A percentile compares a stretch with the other conserved stretches of the same genome.
Conservation (phyloP, 2,329 filamentous ascomycete species). For the Monilinia laxa region DNA sequence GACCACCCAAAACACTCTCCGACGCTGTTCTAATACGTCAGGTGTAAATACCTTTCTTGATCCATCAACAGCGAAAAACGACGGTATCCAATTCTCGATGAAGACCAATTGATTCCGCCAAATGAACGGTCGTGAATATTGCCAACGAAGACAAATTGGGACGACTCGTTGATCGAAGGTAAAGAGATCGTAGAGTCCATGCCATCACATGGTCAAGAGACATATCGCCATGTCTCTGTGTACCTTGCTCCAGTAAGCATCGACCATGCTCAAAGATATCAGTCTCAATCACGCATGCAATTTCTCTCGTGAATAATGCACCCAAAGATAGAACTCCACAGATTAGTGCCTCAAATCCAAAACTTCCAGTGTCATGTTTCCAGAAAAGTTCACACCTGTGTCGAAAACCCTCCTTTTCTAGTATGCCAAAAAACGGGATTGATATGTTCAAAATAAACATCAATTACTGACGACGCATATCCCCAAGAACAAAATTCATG, state of each 20-base stretch:
- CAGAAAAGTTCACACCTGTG: conserved; percentile 39
- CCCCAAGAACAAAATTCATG: conserved; percentile 20
- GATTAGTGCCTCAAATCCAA: conserved; percentile 41
- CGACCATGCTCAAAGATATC: conserved; percentile 35
- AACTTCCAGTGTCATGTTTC: conserved; percentile 34
- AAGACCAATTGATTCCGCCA: conserved; percentile 37
- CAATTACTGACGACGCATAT: conserved; percentile 34
- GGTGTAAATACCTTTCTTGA: conserved; percentile 19
- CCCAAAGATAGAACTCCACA: conserved; percentile 41
- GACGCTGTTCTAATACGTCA: conserved; percentile 27
- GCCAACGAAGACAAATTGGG: conserved; percentile 36
- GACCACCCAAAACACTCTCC: conserved; percentile 32
- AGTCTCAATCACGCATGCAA: conserved; percentile 33
- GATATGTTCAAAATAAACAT: conserved; percentile 38
- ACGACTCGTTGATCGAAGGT: conserved; percentile 35
- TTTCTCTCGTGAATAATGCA: conserved; percentile 38
- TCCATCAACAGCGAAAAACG: conserved; percentile 22
- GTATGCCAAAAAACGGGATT: conserved; percentile 41
- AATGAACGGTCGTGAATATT: conserved; percentile 34
- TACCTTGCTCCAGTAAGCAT: conserved; percentile 32
- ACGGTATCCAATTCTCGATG: conserved; percentile 34
- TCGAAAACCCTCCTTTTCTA: conserved; percentile 37
- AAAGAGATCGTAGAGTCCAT: conserved; percentile 36
- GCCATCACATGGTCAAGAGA: conserved; percentile 32
- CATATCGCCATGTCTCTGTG: conserved; percentile 19